Percentiles rank a stretch among this genome's conserved stretches.
Conservation (phyloP, 495 filamentous ascomycete genomes). For the Tuber calosporum region DNA sequence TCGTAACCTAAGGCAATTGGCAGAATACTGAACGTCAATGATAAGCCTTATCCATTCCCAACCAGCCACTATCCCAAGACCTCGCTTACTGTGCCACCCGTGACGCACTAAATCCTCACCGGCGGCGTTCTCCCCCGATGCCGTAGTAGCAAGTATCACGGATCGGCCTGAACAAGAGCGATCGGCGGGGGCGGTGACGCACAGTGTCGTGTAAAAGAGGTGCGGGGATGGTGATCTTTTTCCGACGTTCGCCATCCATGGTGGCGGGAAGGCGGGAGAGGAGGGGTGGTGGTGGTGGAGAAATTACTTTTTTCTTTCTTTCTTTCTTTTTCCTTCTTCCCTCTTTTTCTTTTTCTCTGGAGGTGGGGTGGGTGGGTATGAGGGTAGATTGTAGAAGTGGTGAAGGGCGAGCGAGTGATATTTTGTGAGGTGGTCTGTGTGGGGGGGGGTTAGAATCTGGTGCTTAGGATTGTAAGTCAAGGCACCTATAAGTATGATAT, state of each 20-base stretch:
- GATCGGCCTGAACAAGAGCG: not conserved
- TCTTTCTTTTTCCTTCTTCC: not conserved
- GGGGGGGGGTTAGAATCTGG: not conserved
- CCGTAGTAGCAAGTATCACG: not conserved
- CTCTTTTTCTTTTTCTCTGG: not conserved
- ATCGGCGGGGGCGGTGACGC: no score
- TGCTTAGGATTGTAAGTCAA: not conserved
- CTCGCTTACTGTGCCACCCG: not conserved
- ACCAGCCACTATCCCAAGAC: not conserved
- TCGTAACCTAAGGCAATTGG: not conserved
- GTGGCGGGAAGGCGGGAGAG: not conserved
- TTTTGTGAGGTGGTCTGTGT: not conserved
- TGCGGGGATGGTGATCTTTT: not conserved
- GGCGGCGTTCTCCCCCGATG: not conserved
- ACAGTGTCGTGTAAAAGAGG: not conserved
- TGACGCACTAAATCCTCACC: not conserved
- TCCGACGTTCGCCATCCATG: not conserved
- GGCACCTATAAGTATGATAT: no score
- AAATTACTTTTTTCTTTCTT: not conserved
- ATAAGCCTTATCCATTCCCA: not conserved
- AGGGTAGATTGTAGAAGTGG: not conserved
- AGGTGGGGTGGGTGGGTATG: not conserved
- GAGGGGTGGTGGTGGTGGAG: no score
- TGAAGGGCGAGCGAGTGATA: not conserved
- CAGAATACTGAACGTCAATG: not conserved